Percentiles rank a stretch among this genome's conserved stretches.
These are phyloP conservation scores for Pichia sp. DNA, from an alignment of 1,139 yeast genomes.

Conservation along the genomic window DNA sequence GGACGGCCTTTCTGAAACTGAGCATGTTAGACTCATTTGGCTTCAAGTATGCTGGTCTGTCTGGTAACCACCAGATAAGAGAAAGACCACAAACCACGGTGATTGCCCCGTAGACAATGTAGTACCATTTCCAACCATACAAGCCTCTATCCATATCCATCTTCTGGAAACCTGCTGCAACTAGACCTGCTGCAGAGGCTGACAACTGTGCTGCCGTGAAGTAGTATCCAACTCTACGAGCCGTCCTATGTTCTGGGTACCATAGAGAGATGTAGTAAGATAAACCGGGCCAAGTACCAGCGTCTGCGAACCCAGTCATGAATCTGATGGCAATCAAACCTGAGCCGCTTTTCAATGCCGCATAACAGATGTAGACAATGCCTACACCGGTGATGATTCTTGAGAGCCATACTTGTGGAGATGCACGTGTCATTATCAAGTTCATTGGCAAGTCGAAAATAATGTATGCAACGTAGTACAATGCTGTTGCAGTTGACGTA, in stretches of 20 bases:
- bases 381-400: slow-evolving; percentile 78
- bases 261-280: slow-evolving; percentile 78
- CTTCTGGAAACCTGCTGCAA: slow-evolving; percentile 81
- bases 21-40: slow-evolving; percentile 9
- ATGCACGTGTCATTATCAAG: slow-evolving; percentile 72
- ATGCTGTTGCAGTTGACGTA: slow-evolving; percentile 71
- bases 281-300: slow-evolving; percentile 95
- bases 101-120: slow-evolving; percentile 66
- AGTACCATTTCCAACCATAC: slow-evolving; percentile 89
- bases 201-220: slow-evolving; percentile 88
- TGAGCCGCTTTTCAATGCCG: slow-evolving; percentile 46
- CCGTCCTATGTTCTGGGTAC: slow-evolving; percentile 78
- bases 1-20: slow-evolving; percentile 22
- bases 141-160: slow-evolving; percentile 69
- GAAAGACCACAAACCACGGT: slow-evolving; percentile 65
- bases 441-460: slow-evolving; percentile 88
- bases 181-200: slow-evolving; percentile 81
- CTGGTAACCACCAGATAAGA: slow-evolving; percentile 83
- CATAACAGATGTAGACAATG: slow-evolving; percentile 67
- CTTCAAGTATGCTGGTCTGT: slow-evolving; percentile 43
- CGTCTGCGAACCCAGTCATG: slow-evolving; percentile 75
- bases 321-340: slow-evolving; percentile 73
- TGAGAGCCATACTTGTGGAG: slow-evolving; percentile 82
- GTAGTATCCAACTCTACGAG: slow-evolving; percentile 80
- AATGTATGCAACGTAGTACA: slow-evolving; percentile 78